Conservation (phyloP, 2,329 filamentous ascomycete species). For the Fusarium papillatum region DNA sequence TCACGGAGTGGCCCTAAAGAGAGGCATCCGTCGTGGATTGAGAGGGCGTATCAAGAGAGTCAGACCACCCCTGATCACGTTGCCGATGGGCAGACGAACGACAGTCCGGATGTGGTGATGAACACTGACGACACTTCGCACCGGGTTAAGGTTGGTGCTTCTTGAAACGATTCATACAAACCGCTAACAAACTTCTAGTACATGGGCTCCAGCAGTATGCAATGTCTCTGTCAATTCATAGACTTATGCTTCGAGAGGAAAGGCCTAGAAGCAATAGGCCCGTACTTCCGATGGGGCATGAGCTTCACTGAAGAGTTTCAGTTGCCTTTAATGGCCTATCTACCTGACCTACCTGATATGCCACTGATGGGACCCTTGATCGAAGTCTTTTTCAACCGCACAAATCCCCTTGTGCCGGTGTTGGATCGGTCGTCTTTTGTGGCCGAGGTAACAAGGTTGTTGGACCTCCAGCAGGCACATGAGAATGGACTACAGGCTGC, state of each 20-base stretch:
- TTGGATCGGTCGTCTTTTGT: constrained; percentile 32
- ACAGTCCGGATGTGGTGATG: constrained; percentile 37
- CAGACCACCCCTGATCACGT: constrained; percentile 23
- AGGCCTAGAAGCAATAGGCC: constrained; percentile 32
- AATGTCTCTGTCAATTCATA: constrained; percentile 34
- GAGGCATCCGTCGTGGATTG: constrained; percentile 35
- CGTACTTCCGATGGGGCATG: constrained; percentile 39
- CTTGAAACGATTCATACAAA: too few species aligned
- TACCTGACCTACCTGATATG: constrained; percentile 32
- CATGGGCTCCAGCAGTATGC: constrained; percentile 38
- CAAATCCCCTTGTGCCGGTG: constrained; percentile 33
- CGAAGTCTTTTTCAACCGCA: constrained; percentile 36
- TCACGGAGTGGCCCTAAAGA: constrained; percentile 17
- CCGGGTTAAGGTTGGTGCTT: constrained; percentile 39
- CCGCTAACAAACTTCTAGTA: constrained; percentile 14
- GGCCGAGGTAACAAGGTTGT: constrained; percentile 29
- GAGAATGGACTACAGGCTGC: constrained; percentile 23
- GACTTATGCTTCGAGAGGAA: constrained; percentile 35
- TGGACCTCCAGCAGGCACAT: constrained; percentile 30
- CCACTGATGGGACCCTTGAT: constrained; percentile 35
- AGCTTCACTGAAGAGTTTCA: constrained; percentile 36
- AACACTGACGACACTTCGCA: constrained; percentile 41
- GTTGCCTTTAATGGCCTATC: constrained; percentile 20
- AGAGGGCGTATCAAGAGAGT: constrained; percentile 35
- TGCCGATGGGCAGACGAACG: constrained; percentile 25